Evolutionary conservation across 192 early-diverging fungal species (phyloP), one percentile per base, ranked within the genome.

Genomic region (Linnemannia elongata): DNA sequence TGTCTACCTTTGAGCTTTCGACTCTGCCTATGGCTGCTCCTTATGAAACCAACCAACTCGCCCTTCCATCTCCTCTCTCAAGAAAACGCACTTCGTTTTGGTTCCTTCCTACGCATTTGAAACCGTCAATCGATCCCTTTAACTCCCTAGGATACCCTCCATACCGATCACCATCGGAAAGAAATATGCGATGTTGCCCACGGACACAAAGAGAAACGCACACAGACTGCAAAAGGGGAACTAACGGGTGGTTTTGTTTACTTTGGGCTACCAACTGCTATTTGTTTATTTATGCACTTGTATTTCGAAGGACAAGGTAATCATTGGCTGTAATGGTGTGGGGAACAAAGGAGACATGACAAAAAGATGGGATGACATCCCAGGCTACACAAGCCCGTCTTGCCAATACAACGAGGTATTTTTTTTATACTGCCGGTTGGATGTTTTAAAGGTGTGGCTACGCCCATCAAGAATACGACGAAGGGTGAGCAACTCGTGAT

Each of bases 251-350:
- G 60, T 1, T 66, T 66, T 66, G 60, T 66, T 66, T 66, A 66
- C 27, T 66, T 42, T 72, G 70, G 70, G 38, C 36, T 72, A 22
- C 7, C 41, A 41, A 42, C 38, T 41, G 35, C n/a, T n/a, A n/a
- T n/a, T 72, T 39, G 70, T 38, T n/a, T 72, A 39, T 22, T 52
- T 45, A 12, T 38, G 6, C 35, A 6, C 6, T 70, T 70, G 5
- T 30, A 30, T 30, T 63, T 63, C 60, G 22, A 42, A 41, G 38
- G 57, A 39, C 54, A 57, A 66, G 63, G 13, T 41, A 52, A 18
- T 52, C 39, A 78, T 78, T 78, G 76, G 76, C 68, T 78, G 68
- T 30, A 20, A 24, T 2, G 55, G 36, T 79, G 78, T 70, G 76
- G 76, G 70, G 78, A 72, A 72, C 39, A 30, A 8, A 27, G 20